Evolutionary conservation across 129 eudicot species (phyloP).

Genomic region (Arctium lappa): DNA sequence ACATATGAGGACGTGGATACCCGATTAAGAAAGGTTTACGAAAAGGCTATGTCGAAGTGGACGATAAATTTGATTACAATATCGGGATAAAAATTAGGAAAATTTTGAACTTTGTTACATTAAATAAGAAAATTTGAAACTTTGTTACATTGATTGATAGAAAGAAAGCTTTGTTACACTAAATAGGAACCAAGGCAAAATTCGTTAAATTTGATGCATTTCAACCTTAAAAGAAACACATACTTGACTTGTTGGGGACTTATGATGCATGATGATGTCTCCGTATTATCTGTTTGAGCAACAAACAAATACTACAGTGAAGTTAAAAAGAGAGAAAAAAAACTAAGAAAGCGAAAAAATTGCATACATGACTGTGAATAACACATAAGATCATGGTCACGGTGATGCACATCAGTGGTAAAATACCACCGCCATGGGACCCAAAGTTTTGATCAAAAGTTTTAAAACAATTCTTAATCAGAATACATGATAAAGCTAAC

Average conservation of each 20-base stretch:
- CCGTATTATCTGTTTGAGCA: slow-evolving; percentile 57
- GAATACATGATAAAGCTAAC: background rate
- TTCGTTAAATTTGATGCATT: background rate
- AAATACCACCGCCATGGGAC: background rate
- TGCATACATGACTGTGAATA: background rate
- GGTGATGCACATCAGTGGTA: background rate
- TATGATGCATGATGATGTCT: slow-evolving; percentile 77
- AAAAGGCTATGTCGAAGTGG: background rate
- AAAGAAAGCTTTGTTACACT: background rate
- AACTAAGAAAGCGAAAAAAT: background rate
- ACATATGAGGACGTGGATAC: background rate
- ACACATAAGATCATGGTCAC: background rate
- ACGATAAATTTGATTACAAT: background rate
- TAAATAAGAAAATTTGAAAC: too few species aligned
- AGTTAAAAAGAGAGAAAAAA: slow-evolving; percentile 17
- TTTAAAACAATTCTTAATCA: background rate
- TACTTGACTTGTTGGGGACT: slow-evolving; percentile 56
- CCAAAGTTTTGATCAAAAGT: background rate
- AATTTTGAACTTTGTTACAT: background rate
- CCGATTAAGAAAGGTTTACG: background rate
- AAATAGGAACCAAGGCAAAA: background rate
- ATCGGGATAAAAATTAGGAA: background rate
- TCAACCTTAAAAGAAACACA: background rate
- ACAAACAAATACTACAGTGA: slow-evolving; percentile 63
- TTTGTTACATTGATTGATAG: background rate